Evolutionary conservation across 805 yeast species (phyloP).

Genomic region (Geotrichum ghanense): DNA sequence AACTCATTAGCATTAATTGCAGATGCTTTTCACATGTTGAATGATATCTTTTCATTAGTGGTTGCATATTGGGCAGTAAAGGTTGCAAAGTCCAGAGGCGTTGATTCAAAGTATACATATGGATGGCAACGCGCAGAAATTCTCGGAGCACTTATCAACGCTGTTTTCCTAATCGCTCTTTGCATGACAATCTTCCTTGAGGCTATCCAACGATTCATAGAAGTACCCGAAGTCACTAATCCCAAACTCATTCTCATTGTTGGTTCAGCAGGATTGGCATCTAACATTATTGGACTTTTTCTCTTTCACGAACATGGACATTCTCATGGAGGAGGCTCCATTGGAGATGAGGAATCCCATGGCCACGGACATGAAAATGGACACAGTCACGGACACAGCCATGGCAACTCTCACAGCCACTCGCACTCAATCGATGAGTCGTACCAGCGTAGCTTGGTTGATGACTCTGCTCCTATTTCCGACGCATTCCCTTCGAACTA

Average conservation of each 20-base stretch:
- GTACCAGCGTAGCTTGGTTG: constrained; percentile 2
- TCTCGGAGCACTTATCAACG: constrained; percentile 87
- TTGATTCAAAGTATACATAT: constrained; percentile 84
- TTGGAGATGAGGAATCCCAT: constrained; percentile 29
- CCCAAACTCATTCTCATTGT: constrained; percentile 77
- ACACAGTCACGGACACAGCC: constrained; percentile 8
- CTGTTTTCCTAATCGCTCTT: constrained; percentile 82
- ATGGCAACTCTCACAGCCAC: constrained; percentile 16
- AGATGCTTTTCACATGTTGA: constrained; percentile 95
- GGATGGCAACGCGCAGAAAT: constrained; percentile 99
- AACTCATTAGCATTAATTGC: constrained; percentile 92
- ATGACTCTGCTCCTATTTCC: constrained; percentile 1
- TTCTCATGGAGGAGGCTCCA: constrained; percentile 33
- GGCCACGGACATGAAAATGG: constrained; percentile 18
- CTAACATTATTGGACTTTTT: constrained; percentile 73
- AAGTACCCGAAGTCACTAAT: constrained; percentile 66
- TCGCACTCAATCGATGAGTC: constrained; percentile 4
- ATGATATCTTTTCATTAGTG: constrained; percentile 79
- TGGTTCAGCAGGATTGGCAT: constrained; percentile 71
- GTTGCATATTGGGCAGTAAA: constrained; percentile 96
- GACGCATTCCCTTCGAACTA: constrained; percentile 1
- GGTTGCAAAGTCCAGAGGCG: constrained; percentile 70
- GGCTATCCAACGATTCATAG: constrained; percentile 79
- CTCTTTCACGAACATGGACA: constrained; percentile 84
- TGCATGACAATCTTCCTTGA: constrained; percentile 88